Base-by-base conservation (phyloP, 805 yeast genomes). In the Cyberlindnera maritima region DNA sequence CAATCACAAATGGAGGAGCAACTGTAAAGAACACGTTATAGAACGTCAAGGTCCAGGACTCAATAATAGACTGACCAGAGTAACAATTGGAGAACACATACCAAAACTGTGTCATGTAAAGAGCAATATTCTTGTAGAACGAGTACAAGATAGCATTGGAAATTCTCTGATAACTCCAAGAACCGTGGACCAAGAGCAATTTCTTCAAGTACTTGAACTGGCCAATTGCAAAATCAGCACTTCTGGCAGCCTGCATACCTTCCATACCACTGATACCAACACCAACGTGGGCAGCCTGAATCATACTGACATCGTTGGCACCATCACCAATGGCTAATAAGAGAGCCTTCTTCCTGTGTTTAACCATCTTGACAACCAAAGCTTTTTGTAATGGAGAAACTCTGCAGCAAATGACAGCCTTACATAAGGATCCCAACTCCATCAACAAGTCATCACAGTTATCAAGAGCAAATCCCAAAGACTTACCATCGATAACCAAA, bases 201-300 rank as follows among this genome's bases (percentile, higher is more conserved):
- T 88, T 90, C 59, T 82, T 80, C 69, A 94, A 74, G 64, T 80
- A 94, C 63, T 83, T 83, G 76, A 94, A 94, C 65, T 94, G 98
- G 0, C 97, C 98, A 66, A 95, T 89, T 1, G 98, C 90, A 50
- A 94, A 81, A 72, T 94, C 99, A 0, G 99, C 98, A 65, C 96
- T 85, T 65, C 99, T 79, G 0, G 99, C 97, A 11, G 99, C 99
- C 68, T 94, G 99, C 89, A 91, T 90, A 56, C 99, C 99, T 70
- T 94, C 99, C 92, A 90, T 85, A 55, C 99, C 99, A 67, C 96
- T 88, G 53, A 94, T 95, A 63, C 99, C 99, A 20, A 94, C 96
- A 53, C 99, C 99, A 44, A 94, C 97, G 66, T 94, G 98, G 0
- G 99, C 99, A 14, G 99, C 98, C 67, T 94, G 99, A 55, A 94